These are phyloP conservation scores for Flaveria brownii DNA, from an alignment of 129 eudicot species.

Conservation along the genomic window DNA sequence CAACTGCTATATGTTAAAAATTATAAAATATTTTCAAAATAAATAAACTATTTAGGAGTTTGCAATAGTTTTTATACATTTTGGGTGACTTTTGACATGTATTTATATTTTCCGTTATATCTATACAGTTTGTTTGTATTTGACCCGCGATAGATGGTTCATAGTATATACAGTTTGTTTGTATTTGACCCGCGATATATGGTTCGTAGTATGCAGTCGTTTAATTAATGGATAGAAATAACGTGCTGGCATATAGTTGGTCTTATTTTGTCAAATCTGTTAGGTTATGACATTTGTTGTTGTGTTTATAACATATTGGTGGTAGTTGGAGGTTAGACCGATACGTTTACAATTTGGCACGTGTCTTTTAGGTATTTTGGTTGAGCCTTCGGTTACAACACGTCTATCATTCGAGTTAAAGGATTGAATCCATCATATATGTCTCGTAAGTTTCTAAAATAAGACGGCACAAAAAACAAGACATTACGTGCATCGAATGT, in stretches of 20 bases:
- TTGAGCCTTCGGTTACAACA: neutral
- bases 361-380: neutral
- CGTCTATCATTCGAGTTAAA: neutral
- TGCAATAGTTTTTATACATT: neutral
- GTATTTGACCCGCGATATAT: neutral
- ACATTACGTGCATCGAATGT: no score
- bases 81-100: neutral
- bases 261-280: neutral
- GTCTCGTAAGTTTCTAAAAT: neutral
- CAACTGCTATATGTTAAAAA: no score
- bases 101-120: neutral
- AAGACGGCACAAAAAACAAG: neutral
- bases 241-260: neutral
- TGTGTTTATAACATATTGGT: neutral
- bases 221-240: neutral
- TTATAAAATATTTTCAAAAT: no score
- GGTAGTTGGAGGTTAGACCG: conserved; percentile 10
- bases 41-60: no score
- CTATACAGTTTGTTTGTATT: neutral
- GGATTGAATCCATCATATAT: neutral
- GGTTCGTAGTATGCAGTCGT: neutral
- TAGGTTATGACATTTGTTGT: neutral
- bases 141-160: neutral
- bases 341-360: neutral
- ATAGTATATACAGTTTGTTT: neutral